Conservation (phyloP, 2,329 filamentous ascomycete species). For the Westerdykella aurantiaca region DNA sequence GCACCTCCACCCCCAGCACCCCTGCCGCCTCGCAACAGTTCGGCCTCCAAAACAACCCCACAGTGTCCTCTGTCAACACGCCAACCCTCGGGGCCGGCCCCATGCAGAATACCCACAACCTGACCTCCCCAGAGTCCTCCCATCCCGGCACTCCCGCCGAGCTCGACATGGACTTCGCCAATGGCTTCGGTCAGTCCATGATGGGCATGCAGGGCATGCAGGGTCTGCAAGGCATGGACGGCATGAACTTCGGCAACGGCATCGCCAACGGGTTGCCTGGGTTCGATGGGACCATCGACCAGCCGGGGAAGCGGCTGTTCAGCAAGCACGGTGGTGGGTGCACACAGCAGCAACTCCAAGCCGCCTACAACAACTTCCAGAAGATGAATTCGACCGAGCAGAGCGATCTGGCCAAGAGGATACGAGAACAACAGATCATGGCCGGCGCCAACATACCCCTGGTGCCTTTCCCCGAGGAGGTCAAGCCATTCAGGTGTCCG, state of each 20-base stretch:
- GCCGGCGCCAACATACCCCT: constrained; percentile 43
- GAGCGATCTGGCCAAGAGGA: constrained; percentile 64
- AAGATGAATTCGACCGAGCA: constrained; percentile 54
- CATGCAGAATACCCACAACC: constrained; percentile 53
- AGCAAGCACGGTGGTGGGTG: constrained; percentile 71
- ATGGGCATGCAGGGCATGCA: constrained; percentile 30
- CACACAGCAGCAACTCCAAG: constrained; percentile 62
- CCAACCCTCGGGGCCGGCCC: constrained; percentile 81
- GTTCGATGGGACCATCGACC: constrained; percentile 62
- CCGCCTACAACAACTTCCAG: constrained; percentile 69
- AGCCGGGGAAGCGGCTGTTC: constrained; percentile 89
- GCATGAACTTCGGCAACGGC: constrained; percentile 36
- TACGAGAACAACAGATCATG: constrained; percentile 59
- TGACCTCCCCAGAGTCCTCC: constrained; percentile 60
- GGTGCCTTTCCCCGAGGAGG: constrained; percentile 63
- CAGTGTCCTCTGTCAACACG: constrained; percentile 94
- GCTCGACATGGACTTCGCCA: constrained; percentile 66
- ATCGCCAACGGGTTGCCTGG: constrained; percentile 39
- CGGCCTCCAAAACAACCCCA: constrained; percentile 84
- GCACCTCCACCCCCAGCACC: constrained; percentile 79
- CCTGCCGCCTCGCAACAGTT: constrained; percentile 64
- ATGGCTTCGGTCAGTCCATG: constrained; percentile 35
- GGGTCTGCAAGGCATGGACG: constrained; percentile 3
- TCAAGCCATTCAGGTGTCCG: constrained; percentile 95
- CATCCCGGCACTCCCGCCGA: constrained; percentile 65